phyloP scores from a whole-genome alignment of 108 stramenopile genomes.

The Asterionellopsis glacialis region DNA sequence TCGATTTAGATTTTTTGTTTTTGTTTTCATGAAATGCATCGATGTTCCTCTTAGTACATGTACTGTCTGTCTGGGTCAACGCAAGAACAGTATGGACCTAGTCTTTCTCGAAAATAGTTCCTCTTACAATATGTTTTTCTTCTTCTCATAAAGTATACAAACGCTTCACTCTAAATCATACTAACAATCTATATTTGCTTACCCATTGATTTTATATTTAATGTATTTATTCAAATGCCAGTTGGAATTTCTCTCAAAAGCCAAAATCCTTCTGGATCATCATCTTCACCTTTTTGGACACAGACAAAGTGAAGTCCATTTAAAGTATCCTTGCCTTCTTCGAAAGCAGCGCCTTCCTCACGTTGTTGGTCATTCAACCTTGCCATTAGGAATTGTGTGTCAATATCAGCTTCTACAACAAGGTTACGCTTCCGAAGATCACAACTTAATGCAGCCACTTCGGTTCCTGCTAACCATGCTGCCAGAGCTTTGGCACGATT shows the following conservation, averaged over 20 bases:
- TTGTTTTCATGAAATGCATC: no score
- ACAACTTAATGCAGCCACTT: conserved; percentile 76
- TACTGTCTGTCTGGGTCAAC: no score
- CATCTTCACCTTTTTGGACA: conserved; percentile 88
- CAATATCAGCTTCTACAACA: conserved; percentile 92
- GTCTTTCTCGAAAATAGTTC: no score
- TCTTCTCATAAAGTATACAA: no score
- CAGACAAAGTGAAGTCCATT: conserved; percentile 90
- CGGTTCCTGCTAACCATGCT: conserved; percentile 91
- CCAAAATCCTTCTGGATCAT: conserved; percentile 95
- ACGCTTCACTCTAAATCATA: no score
- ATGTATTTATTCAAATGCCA: conserved; percentile 28
- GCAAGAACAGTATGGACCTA: no score
- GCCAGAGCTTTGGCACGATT: conserved; percentile 82
- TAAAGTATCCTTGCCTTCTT: conserved; percentile 86
- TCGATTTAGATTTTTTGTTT: no score
- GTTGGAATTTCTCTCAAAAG: conserved; percentile 80
- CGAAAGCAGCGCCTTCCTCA: conserved; percentile 85
- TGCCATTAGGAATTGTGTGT: conserved; percentile 91
- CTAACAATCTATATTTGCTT: no score
- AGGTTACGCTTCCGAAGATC: conserved; percentile 85
- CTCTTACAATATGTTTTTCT: no score
- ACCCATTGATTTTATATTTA: no score
- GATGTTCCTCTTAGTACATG: no score
- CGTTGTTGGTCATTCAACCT: conserved; percentile 80